Base-by-base conservation (phyloP, 768 basidiomycete genomes). In the Lentinula sp. region DNA sequence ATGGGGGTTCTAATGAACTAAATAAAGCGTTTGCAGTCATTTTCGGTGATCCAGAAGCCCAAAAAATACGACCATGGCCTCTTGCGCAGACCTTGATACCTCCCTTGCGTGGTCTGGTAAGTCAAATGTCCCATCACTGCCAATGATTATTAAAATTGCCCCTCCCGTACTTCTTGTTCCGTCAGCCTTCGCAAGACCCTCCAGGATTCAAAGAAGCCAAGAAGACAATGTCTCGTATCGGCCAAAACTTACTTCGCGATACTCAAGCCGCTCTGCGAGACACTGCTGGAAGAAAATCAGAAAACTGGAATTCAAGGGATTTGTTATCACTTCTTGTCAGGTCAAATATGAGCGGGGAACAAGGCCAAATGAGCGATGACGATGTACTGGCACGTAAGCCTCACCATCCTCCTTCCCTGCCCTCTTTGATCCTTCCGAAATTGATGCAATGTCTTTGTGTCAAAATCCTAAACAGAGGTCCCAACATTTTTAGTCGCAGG, bases 331-430 rank as follows among this genome's bases (percentile, higher is more conserved):
- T 88, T 32, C 74, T 90, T 3, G 73, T 89, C 46, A 77, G 78
- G 61, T 87, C 87, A 3, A 90, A 90, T 67, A 80, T 85, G 73
- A 80, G 84, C 0, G 85, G 90, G 66, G 64, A 86, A 4, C 79
- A 81, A 0, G 79, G 80, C 49, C 85, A 87, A 67, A 72, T 90
- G 72, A 78, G 79, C 0, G 88, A 90, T 59, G 77, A 78, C 33
- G 88, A 90, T 62, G 84, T 90, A 15, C 61, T 87, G 2, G 72
- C 77, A 59, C 79, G 79, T 87, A 64, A 39, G 59, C 28, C 33
- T 28, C 8, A 12, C 28, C 59, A 15, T 10, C 8, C n/a, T 32
- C 23, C 3, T 20, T 16, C 36, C 36, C 23, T 23, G 9, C 23
- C 10, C 5, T 16, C 32, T 18, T 20, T 20, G 18, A 39, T 13